Base-by-base conservation (phyloP, 2,329 filamentous ascomycete species). In the Graphilbum sp. region DNA sequence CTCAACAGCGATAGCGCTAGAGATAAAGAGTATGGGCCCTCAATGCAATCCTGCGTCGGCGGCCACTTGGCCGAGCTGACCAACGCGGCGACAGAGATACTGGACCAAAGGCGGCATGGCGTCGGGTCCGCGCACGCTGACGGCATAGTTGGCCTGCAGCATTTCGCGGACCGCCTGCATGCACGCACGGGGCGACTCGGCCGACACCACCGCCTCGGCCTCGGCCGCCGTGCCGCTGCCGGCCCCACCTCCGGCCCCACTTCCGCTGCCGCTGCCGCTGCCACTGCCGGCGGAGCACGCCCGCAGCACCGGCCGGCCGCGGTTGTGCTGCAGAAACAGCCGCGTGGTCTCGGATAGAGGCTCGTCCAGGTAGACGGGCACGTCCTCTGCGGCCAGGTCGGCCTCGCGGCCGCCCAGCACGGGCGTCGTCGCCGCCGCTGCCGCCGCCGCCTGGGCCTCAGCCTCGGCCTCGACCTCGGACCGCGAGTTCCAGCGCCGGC, bases 71-170 rank as follows among this genome's bases (percentile, higher is more conserved):
- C 68, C 66, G 37, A 80, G 52, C 45, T 75, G 72, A 45, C 66
- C 66, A 47, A 82, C 67, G 45, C 83, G 54, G 32, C 72, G 64
- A 36, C 72, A 68, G 33, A 83, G 52, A 42, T 80, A 81, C 46
- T 79, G 75, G 2, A 80, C 75, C 33, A 83, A 63, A 1, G 75
- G 67, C 13, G 77, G 72, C 43, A 65, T 47, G 19, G 25, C 29
- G 25, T 18, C 27, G 19, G 18, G 8, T 19, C 18, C 18, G 17
- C 12, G 12, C 4, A 33, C 10, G 32, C 9, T n/a, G 9, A 33
- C 32, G 9, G 17, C 47, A 41, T 64, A 72, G 51, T 75, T 74
- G 31, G 59, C 54, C 27, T 61, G 57, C 44, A 82, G 59, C 12
- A 78, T 57, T 25, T 69, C 63, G 38, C 75, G 66, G 4, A 69